Evolutionary conservation across 1,284 basidiomycete genomes (phyloP), one percentile per base, ranked within the genome.

Genomic region (Tilletia caries): DNA sequence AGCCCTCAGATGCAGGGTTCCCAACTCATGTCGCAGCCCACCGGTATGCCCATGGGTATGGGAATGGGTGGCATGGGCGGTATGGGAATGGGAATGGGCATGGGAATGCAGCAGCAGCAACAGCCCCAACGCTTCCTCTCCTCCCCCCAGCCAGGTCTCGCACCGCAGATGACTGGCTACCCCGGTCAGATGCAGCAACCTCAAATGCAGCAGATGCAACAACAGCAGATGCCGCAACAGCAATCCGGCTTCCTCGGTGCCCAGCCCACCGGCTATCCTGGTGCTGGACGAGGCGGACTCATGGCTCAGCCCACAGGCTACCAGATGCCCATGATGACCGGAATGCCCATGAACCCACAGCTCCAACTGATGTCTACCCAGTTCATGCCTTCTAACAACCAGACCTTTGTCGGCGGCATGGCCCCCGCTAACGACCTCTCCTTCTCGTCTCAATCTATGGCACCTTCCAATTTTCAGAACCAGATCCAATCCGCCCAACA

Each of bases 401-500:
- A 79, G 46, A 80, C 81, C 25, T 83, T 77, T 68, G 75, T 76
- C n/a, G 81, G 81, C 23, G 66, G 66, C 23, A 75, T 76, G 29
- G 79, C 79, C n/a, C 67, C 73, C 23, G 75, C 79, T 3, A 70
- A 72, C 70, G 80, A 78, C 71, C 81, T 82, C 79, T 82, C 81
- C 70, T 82, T 82, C 68, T 65, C 46, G 15, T 52, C 76, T 68
- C 50, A 76, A 76, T 69, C 77, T 67, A 73, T 82, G 76, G 79
- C 81, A 67, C 80, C 81, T 1, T 76, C 78, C 65, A 80, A 76
- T 66, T 82, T 82, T 67, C 81, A 82, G 68, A 73, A 73, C 20
- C 73, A 74, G 32, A 78, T 82, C 48, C 81, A 82, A 67, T 76
- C 80, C 34, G 74, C 75, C 32, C 89, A 92, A 83, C 85, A 89